These are phyloP conservation scores for Crithidia bombi DNA, from an alignment of 208 protist genomes.

Conservation along the genomic window DNA sequence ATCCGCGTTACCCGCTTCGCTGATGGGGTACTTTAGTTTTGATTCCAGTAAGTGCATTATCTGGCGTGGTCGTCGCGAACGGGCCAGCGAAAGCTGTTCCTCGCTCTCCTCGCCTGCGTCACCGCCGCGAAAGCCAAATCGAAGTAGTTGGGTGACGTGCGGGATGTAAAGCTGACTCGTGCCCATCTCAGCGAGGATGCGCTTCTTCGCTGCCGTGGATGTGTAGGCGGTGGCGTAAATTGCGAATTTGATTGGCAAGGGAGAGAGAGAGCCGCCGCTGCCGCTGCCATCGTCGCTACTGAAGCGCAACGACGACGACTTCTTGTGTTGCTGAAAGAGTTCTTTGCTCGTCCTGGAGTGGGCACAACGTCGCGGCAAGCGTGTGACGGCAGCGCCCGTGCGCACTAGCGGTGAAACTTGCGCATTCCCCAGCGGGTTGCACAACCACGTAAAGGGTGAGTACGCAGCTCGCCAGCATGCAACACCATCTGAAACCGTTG, in stretches of 20 bases:
- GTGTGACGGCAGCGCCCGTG: neutral
- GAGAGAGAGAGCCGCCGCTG: neutral
- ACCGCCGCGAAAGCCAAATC: slow-evolving; percentile 19
- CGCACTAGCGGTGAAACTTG: slow-evolving; percentile 9
- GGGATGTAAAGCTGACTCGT: slow-evolving; percentile 14
- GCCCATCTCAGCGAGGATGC: slow-evolving; percentile 5
- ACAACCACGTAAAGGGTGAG: slow-evolving; percentile 40
- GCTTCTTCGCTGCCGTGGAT: slow-evolving; percentile 6
- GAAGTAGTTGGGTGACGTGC: slow-evolving; percentile 17
- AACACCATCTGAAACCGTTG: too few relatives aligned
- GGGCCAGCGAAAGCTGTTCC: slow-evolving; percentile 3
- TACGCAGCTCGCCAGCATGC: slow-evolving; percentile 33
- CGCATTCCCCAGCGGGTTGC: slow-evolving; percentile 34
- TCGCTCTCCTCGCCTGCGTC: neutral
- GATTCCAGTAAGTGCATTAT: slow-evolving; percentile 29
- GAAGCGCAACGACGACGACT: too few relatives aligned
- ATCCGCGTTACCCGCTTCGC: neutral
- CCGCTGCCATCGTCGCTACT: neutral
- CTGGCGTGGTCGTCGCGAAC: slow-evolving; percentile 10
- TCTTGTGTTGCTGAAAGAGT: too few relatives aligned
- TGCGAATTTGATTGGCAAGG: slow-evolving; percentile 12
- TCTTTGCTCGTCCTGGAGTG: neutral
- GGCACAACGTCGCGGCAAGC: neutral
- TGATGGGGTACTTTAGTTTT: slow-evolving; percentile 3
- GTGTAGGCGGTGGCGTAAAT: slow-evolving; percentile 25